A percentile compares a stretch with the other conserved stretches of the same genome.
Conservation (phyloP, 176 grass and related monocot genomes). For the Carex littledalei region DNA sequence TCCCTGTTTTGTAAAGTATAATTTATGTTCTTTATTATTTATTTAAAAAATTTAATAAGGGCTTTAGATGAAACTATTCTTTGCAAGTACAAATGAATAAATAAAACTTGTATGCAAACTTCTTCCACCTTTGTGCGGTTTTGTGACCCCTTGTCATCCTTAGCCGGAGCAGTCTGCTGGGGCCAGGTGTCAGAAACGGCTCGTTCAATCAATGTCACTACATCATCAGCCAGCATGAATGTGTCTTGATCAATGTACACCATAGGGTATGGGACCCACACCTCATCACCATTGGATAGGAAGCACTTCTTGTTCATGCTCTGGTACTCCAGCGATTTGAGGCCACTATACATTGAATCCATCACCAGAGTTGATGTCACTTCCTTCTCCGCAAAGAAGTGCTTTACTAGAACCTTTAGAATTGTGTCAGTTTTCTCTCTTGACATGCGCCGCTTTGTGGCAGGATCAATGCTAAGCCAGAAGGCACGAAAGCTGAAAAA, state of each 20-base stretch:
- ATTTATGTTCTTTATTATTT: neutral
- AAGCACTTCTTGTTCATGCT: slow-evolving; percentile 23
- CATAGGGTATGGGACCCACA: slow-evolving; percentile 19
- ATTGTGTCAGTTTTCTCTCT: slow-evolving; percentile 61
- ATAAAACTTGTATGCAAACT: neutral
- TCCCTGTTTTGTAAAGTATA: neutral
- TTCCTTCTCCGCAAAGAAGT: slow-evolving; percentile 86
- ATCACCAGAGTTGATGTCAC: slow-evolving; percentile 86
- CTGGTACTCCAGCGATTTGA: slow-evolving; percentile 27
- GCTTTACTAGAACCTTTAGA: slow-evolving; percentile 68
- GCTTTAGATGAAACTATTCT: neutral
- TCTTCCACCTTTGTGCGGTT: slow-evolving; percentile 29
- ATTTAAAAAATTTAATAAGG: neutral
- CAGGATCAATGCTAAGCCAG: slow-evolving; percentile 61
- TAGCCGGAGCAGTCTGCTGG: slow-evolving; percentile 26
- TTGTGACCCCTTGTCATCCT: slow-evolving; percentile 39
- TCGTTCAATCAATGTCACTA: slow-evolving; percentile 34
- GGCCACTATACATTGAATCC: slow-evolving; percentile 69
- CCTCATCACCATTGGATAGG: slow-evolving; percentile 2
- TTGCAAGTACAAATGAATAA: neutral
- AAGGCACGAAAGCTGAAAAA: slow-evolving; percentile 72
- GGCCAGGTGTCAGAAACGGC: slow-evolving; percentile 36
- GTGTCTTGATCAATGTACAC: slow-evolving; percentile 27
- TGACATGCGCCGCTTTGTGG: slow-evolving; percentile 48
- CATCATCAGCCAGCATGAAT: slow-evolving; percentile 42